phyloP scores from a whole-genome alignment of 331 rosid genomes.

The Telfairia occidentalis region DNA sequence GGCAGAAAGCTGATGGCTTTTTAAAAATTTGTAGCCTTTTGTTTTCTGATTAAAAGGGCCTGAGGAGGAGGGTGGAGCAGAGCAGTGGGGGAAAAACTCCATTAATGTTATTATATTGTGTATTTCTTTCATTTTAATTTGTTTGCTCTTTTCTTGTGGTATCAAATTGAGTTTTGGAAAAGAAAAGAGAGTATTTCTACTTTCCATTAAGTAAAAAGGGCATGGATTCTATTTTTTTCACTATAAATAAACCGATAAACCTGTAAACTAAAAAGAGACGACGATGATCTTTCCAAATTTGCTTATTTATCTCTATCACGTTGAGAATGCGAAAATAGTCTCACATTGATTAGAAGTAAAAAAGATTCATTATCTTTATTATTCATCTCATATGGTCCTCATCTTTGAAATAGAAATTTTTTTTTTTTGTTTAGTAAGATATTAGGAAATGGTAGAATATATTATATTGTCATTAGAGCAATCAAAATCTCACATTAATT shows the following conservation, averaged over 20 bases:
- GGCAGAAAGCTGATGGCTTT: conserved; percentile 47
- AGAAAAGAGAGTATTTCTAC: neutral
- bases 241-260: neutral
- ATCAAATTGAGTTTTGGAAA: neutral
- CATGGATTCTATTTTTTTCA: neutral
- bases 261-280: neutral
- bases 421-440: neutral
- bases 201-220: neutral
- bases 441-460: neutral
- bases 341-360: neutral
- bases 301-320: too few species aligned
- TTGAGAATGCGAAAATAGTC: neutral
- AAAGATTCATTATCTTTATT: too few species aligned
- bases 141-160: neutral
- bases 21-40: conserved; percentile 41
- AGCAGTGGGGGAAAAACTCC: neutral
- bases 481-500: too few species aligned
- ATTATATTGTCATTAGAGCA: too few species aligned
- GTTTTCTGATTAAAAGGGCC: neutral
- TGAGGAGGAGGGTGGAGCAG: neutral
- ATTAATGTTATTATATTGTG: neutral
- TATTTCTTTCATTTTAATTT: conserved; percentile 35
- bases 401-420: too few species aligned
- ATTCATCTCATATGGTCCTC: too few species aligned
- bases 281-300: neutral